Evolutionary conservation across 257 asterid genomes (phyloP).

Genomic region (Solanum tarijense): DNA sequence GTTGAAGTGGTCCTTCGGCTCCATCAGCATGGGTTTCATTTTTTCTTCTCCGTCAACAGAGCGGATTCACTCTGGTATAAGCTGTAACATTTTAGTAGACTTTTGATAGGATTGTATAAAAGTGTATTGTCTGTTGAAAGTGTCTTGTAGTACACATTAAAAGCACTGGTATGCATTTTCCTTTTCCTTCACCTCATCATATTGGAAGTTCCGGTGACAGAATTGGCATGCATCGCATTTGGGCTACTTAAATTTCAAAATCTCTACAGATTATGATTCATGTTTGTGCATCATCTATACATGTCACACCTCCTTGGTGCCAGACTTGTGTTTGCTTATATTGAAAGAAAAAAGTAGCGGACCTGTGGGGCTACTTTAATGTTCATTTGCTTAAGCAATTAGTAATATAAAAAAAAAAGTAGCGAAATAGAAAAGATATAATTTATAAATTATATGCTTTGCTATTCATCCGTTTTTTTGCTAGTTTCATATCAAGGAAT

Average conservation of each 20-base stretch:
- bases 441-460: not conserved
- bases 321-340: not conserved
- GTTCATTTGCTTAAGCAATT: not conserved
- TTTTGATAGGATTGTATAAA: not conserved
- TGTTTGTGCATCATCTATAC: not conserved
- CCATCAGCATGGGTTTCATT: not conserved
- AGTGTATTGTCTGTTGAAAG: not conserved
- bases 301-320: not conserved
- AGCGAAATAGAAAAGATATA: not conserved
- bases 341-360: not conserved
- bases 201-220: not conserved
- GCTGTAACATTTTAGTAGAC: not conserved
- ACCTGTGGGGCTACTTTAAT: not conserved
- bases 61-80: not conserved
- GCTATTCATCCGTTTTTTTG: not conserved
- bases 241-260: not conserved
- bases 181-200: not conserved
- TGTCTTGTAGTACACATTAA: not conserved
- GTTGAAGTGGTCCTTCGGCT: not conserved
- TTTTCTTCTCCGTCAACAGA: not conserved
- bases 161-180: not conserved
- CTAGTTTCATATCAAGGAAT: not conserved
- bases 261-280: not conserved
- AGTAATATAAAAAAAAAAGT: not conserved
- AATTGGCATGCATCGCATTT: not conserved